These are phyloP conservation scores for Capsella rubella DNA, from an alignment of 441 rosid species.

Conservation along the genomic window DNA sequence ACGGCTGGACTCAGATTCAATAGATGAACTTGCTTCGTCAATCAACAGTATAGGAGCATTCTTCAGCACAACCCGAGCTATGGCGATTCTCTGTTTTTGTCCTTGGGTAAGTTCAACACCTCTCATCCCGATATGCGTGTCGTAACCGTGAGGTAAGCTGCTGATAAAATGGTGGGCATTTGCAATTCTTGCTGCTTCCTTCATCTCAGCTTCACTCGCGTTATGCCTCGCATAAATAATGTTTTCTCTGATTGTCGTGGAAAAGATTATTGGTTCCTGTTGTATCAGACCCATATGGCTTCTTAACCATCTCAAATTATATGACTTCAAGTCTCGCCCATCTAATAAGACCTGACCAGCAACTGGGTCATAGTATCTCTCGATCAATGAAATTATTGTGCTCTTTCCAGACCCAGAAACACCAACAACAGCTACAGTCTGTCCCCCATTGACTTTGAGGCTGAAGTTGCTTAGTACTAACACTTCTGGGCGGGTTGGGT, in stretches of 20 bases:
- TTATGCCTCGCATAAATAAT: slow-evolving; percentile 96
- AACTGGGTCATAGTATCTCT: slow-evolving; percentile 98
- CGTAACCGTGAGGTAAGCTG: slow-evolving; percentile 96
- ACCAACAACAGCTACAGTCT: slow-evolving; percentile 96
- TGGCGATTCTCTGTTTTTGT: slow-evolving; percentile 96
- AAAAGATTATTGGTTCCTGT: slow-evolving; percentile 96
- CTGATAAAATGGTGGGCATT: slow-evolving; percentile 99
- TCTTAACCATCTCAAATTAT: slow-evolving; percentile 95
- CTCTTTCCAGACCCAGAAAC: slow-evolving; percentile 99
- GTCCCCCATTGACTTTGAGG: slow-evolving; percentile 95
- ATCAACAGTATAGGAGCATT: slow-evolving; percentile 92
- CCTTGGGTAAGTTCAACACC: slow-evolving; percentile 98
- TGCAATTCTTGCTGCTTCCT: slow-evolving; percentile 99
- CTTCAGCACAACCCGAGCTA: slow-evolving; percentile 93
- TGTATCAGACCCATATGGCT: slow-evolving; percentile 93
- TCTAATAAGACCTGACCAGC: slow-evolving; percentile 97
- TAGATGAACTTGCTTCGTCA: slow-evolving; percentile 96
- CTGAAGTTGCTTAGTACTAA: slow-evolving; percentile 97
- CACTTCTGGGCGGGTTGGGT: slow-evolving; percentile 93
- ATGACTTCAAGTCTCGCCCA: slow-evolving; percentile 87
- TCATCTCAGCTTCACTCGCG: slow-evolving; percentile 96
- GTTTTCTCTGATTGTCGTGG: slow-evolving; percentile 94
- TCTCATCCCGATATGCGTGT: slow-evolving; percentile 97
- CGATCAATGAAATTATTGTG: slow-evolving; percentile 94
- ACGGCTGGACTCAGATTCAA: slow-evolving; percentile 96